phyloP scores from a whole-genome alignment of 306 rosid genomes.

The Casuarina equisetifolia region DNA sequence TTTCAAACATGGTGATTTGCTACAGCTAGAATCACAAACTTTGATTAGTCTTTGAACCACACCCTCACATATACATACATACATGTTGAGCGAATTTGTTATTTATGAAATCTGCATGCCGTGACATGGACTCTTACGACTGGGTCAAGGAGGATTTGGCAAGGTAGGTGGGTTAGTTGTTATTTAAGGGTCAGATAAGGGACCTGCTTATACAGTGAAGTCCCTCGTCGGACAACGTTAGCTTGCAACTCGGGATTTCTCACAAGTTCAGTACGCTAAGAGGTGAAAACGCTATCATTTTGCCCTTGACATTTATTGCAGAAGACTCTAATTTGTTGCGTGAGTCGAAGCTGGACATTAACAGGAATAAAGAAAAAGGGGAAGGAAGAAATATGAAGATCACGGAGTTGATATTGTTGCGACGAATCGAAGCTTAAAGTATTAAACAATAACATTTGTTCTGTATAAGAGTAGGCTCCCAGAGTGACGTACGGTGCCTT shows the following conservation, averaged over 20 bases:
- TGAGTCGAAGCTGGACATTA: too few relatives aligned
- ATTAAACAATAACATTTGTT: not conserved
- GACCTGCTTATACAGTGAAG: constrained; percentile 29
- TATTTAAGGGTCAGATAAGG: constrained; percentile 21
- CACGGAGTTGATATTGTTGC: not conserved
- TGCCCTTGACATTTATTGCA: too few relatives aligned
- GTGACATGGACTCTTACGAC: not conserved
- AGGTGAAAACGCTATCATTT: too few relatives aligned
- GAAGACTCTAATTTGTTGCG: too few relatives aligned
- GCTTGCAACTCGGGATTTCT: constrained; percentile 12
- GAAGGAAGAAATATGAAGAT: not conserved
- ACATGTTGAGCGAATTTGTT: not conserved
- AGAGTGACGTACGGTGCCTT: not conserved
- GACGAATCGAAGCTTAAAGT: not conserved
- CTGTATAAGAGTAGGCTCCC: not conserved
- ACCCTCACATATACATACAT: not conserved
- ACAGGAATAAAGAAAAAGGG: not conserved
- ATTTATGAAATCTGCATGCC: not conserved
- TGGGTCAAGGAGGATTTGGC: constrained; percentile 12
- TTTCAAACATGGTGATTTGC: not conserved
- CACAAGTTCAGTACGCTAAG: not conserved
- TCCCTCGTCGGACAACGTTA: constrained; percentile 9
- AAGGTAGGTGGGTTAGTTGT: constrained; percentile 37
- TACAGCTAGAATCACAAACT: not conserved
- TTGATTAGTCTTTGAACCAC: not conserved